Evolutionary conservation across 805 yeast genomes (phyloP).

Genomic region (Wickerhamiella galacta): DNA sequence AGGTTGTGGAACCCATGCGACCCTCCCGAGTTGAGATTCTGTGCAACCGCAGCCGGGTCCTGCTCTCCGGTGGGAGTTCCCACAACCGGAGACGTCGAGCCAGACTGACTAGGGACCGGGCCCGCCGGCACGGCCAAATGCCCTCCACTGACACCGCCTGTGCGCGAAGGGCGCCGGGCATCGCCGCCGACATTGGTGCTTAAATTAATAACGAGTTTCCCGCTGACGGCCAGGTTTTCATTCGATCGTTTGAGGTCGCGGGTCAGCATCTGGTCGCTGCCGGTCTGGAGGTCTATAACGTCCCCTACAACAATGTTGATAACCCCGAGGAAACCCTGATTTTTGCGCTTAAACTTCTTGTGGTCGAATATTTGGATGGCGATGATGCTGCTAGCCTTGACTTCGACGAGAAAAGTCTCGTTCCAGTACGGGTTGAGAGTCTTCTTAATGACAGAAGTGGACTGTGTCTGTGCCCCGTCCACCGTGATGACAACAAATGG

Average conservation of each 20-base stretch:
- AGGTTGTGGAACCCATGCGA: slow-evolving; percentile 35
- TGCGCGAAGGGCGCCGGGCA: slow-evolving; percentile 6
- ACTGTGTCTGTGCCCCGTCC: slow-evolving; percentile 93
- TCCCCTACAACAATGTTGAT: slow-evolving; percentile 84
- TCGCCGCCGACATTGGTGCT: slow-evolving; percentile 19
- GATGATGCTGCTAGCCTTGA: slow-evolving; percentile 37
- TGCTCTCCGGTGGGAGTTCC: neutral
- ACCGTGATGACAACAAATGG: slow-evolving; percentile 95
- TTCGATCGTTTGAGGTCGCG: slow-evolving; percentile 72
- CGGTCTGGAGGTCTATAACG: slow-evolving; percentile 41
- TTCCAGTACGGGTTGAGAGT: slow-evolving; percentile 97
- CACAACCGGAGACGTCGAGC: too few species aligned
- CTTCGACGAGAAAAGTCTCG: slow-evolving; percentile 64
- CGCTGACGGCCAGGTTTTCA: slow-evolving; percentile 84
- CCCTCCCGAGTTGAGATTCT: slow-evolving; percentile 8
- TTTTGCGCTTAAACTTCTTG: slow-evolving; percentile 92
- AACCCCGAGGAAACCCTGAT: slow-evolving; percentile 95
- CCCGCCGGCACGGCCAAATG: too few species aligned
- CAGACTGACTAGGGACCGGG: too few species aligned
- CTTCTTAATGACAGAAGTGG: slow-evolving; percentile 84
- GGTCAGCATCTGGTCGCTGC: slow-evolving; percentile 62
- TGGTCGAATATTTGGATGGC: slow-evolving; percentile 94
- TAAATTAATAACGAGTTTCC: slow-evolving; percentile 55
- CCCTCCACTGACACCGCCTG: slow-evolving; percentile 11
- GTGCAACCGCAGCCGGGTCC: neutral